These are phyloP conservation scores for Lactarius akahatsu DNA, from an alignment of 768 basidiomycete genomes.

Conservation along the genomic window DNA sequence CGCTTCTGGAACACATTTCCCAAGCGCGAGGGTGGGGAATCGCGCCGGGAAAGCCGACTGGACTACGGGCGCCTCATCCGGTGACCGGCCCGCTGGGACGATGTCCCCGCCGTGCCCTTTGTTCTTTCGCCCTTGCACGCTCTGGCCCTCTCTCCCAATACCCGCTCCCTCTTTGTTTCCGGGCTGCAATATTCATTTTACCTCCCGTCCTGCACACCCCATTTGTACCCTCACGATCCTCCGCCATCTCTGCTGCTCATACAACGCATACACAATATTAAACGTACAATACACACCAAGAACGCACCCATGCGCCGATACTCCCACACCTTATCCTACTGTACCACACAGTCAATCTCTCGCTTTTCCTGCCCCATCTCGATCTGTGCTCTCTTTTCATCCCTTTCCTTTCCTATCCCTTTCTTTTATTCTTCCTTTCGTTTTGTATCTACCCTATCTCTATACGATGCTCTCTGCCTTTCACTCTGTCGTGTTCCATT, in stretches of 20 bases:
- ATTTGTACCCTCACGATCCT: constrained; percentile 21
- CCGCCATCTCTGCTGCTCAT: constrained; percentile 2
- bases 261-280: constrained; percentile 15
- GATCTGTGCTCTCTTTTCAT: constrained; percentile 23
- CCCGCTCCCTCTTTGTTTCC: constrained; percentile 10
- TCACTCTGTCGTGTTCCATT: constrained; percentile 2
- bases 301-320: constrained; percentile 19
- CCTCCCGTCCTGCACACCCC: neutral
- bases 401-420: neutral
- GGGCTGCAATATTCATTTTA: constrained; percentile 20
- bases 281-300: constrained; percentile 12
- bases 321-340: constrained; percentile 17
- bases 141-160: constrained; percentile 7
- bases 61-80: constrained; percentile 48
- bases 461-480: neutral
- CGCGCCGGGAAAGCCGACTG: constrained; percentile 41
- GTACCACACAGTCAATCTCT: constrained; percentile 14
- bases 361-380: constrained; percentile 4
- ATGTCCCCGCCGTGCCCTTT: neutral
- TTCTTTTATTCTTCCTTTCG: constrained; percentile 17
- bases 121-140: neutral
- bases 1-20: constrained; percentile 98
- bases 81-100: constrained; percentile 22
- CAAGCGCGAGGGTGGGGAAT: constrained; percentile 52
- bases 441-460: constrained; percentile 10